Percentiles rank a stretch among this genome's conserved stretches.
Conservation (phyloP, 768 basidiomycete species). For the Austroboletus eburneus region DNA sequence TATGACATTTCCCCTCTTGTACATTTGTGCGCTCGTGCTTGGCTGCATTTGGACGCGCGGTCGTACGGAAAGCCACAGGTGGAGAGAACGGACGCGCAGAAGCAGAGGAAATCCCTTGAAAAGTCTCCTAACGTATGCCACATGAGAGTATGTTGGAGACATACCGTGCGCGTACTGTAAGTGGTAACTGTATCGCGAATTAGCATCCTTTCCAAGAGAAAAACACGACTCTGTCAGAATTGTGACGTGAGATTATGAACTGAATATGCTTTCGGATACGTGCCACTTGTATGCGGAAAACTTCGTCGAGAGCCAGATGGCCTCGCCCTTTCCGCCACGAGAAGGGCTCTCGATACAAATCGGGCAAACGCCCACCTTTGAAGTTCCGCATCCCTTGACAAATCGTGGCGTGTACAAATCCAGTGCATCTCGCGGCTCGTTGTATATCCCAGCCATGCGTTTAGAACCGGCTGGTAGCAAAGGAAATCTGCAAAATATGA, state of each 20-base stretch:
- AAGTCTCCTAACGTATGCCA: slow-evolving; percentile 3
- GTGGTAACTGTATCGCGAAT: slow-evolving; percentile 55
- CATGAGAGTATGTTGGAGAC: slow-evolving; percentile 4
- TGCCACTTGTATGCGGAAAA: slow-evolving; percentile 82
- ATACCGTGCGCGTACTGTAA: slow-evolving; percentile 78
- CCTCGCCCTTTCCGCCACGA: slow-evolving; percentile 62
- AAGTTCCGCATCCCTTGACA: slow-evolving; percentile 60
- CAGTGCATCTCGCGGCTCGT: slow-evolving; percentile 52
- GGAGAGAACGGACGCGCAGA: slow-evolving; percentile 76
- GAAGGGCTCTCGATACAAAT: slow-evolving; percentile 59
- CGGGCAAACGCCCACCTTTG: slow-evolving; percentile 75
- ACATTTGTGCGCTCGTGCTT: slow-evolving; percentile 59
- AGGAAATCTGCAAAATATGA: slow-evolving; percentile 13
- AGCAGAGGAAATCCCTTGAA: slow-evolving; percentile 62
- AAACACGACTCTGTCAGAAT: slow-evolving; percentile 16
- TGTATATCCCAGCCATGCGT: slow-evolving; percentile 44
- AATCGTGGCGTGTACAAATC: slow-evolving; percentile 81
- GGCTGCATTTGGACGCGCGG: slow-evolving; percentile 40
- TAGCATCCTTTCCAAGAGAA: slow-evolving; percentile 1
- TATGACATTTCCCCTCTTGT: slow-evolving; percentile 74
- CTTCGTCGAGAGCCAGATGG: slow-evolving; percentile 73
- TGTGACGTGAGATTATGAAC: slow-evolving; percentile 2
- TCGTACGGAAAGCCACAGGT: slow-evolving; percentile 56
- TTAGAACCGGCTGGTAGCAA: slow-evolving; percentile 14
- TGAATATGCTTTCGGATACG: slow-evolving; percentile 19